Percentiles rank a stretch among this genome's conserved stretches.
phyloP scores from a whole-genome alignment of 2,329 filamentous ascomycete species.

The Thermoascus crustaceus region DNA sequence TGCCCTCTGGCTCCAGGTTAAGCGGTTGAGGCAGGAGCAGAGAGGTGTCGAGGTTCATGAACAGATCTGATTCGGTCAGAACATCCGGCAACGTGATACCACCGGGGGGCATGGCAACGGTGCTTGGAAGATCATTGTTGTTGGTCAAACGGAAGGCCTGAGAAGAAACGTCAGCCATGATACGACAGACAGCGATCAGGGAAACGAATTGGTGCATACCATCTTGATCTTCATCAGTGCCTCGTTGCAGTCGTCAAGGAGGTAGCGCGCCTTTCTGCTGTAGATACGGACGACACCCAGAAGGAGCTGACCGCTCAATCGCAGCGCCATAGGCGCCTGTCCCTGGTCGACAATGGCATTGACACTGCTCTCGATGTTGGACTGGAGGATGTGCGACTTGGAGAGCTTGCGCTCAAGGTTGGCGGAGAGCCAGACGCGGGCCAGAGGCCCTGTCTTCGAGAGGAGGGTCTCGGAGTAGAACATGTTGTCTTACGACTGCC shows the following conservation, averaged over 20 bases:
- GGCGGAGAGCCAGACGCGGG: slow-evolving; percentile 95
- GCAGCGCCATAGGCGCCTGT: slow-evolving; percentile 89
- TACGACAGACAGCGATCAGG: background rate
- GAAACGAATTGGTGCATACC: slow-evolving; percentile 46
- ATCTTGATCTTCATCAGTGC: slow-evolving; percentile 97
- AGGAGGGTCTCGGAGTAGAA: slow-evolving; percentile 96
- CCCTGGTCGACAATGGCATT: slow-evolving; percentile 88
- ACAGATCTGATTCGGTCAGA: slow-evolving; percentile 86
- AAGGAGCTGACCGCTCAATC: slow-evolving; percentile 85
- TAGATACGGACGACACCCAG: slow-evolving; percentile 97
- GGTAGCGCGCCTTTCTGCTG: slow-evolving; percentile 90
- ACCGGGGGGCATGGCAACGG: slow-evolving; percentile 70
- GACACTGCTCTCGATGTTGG: slow-evolving; percentile 90
- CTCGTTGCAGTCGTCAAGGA: slow-evolving; percentile 96
- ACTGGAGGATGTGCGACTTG: slow-evolving; percentile 90
- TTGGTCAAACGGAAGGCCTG: slow-evolving; percentile 90
- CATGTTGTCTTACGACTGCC: slow-evolving; percentile 47
- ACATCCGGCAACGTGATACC: slow-evolving; percentile 83
- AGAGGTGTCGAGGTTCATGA: slow-evolving; percentile 74
- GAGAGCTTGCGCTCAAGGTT: slow-evolving; percentile 98
- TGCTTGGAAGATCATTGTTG: slow-evolving; percentile 89
- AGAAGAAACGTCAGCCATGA: slow-evolving; percentile 23
- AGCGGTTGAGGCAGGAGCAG: slow-evolving; percentile 72
- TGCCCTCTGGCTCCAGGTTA: slow-evolving; percentile 27
- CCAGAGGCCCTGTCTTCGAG: slow-evolving; percentile 92